These are phyloP conservation scores for Adansonia madagascariensis DNA, from an alignment of 441 rosid genomes.

Conservation along the genomic window DNA sequence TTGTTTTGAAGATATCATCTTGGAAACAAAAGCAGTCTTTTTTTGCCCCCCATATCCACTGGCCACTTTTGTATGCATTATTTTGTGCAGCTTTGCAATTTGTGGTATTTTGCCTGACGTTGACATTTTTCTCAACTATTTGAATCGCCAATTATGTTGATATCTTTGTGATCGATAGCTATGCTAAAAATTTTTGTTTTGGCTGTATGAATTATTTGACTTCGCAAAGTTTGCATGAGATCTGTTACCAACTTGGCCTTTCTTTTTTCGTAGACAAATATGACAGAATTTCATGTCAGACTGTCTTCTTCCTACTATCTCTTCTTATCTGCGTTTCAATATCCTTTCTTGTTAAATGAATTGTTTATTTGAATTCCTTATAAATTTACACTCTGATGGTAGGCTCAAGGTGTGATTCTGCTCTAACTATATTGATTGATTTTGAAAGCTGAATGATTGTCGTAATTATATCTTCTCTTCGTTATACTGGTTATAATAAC, in stretches of 20 bases:
- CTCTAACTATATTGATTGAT: neutral
- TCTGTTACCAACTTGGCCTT: neutral
- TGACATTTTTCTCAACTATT: neutral
- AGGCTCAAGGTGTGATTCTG: neutral
- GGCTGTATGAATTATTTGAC: neutral
- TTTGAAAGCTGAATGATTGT: neutral
- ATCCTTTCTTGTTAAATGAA: neutral
- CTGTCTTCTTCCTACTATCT: neutral
- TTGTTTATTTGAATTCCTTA: neutral
- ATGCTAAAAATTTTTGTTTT: neutral
- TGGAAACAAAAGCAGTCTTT: neutral
- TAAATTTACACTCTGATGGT: neutral
- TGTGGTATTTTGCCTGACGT: neutral
- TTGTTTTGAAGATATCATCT: neutral
- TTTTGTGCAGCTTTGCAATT: neutral
- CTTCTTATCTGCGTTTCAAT: neutral
- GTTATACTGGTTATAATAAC: too few species aligned
- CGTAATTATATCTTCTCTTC: neutral
- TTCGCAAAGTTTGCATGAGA: too few species aligned
- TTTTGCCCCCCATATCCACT: neutral
- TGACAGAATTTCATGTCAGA: neutral
- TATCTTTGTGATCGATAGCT: slow-evolving; percentile 2
- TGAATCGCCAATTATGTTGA: neutral
- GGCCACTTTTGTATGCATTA: neutral
- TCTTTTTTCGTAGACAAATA: neutral